Percentiles rank a stretch among this genome's conserved stretches.
These are phyloP conservation scores for Graphiopsis chlorocephala DNA, from an alignment of 2,329 filamentous ascomycete genomes.

Conservation along the genomic window DNA sequence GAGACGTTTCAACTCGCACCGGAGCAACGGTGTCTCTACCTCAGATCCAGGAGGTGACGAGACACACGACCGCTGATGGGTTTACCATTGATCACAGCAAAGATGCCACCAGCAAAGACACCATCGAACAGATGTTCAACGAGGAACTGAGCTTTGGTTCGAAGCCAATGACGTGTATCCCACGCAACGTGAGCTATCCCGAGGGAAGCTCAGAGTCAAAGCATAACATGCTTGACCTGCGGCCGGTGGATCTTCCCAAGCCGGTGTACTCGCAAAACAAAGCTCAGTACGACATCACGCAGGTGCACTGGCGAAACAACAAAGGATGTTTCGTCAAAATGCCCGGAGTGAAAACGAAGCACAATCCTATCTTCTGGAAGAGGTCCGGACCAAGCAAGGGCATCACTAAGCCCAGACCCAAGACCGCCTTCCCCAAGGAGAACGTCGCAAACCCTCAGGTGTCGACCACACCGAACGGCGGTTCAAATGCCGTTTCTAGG, in stretches of 20 bases:
- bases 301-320: constrained; percentile 19
- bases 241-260: constrained; percentile 17
- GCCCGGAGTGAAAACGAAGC: constrained; percentile 26
- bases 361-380: constrained; percentile 22
- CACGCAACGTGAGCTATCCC: constrained; percentile 26
- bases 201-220: constrained; percentile 11
- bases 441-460: constrained; percentile 3
- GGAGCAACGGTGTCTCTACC: constrained; percentile 72
- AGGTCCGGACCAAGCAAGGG: constrained; percentile 4
- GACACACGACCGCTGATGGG: constrained; percentile 8
- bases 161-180: constrained; percentile 36
- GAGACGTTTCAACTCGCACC: constrained; percentile 51
- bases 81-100: constrained; percentile 33
- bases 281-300: background rate
- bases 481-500: constrained; percentile 14
- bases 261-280: constrained; percentile 16
- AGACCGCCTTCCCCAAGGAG: constrained; percentile 4
- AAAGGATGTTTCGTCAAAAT: constrained; percentile 29
- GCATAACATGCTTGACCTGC: constrained; percentile 24
- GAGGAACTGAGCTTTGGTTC: constrained; percentile 49
- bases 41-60: constrained; percentile 16
- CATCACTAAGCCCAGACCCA: background rate
- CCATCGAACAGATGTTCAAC: constrained; percentile 43
- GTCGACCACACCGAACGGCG: constrained; percentile 11
- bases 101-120: constrained; percentile 40